These are phyloP conservation scores for Aspergillus pseudoterreus DNA, from an alignment of 2,329 filamentous ascomycete genomes.

Conservation along the genomic window DNA sequence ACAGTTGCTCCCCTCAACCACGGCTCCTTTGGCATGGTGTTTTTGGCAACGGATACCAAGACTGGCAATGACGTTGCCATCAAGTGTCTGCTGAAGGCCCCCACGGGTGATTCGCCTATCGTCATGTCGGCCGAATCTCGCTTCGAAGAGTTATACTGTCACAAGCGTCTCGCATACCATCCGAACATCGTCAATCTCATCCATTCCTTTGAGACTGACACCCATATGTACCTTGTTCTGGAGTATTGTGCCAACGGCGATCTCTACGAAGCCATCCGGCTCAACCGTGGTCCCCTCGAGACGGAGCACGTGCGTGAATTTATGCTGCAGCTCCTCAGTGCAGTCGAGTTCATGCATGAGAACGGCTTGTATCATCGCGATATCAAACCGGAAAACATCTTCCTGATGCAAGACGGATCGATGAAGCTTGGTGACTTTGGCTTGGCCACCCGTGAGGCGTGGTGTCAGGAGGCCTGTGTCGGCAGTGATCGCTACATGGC, in stretches of 20 bases:
- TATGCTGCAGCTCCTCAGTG: slow-evolving; percentile 90
- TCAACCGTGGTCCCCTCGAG: slow-evolving; percentile 80
- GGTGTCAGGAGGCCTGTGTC: slow-evolving; percentile 89
- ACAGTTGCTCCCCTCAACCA: slow-evolving; percentile 94
- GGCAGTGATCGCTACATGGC: slow-evolving; percentile 99
- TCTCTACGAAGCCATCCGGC: slow-evolving; percentile 93
- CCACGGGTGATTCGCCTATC: slow-evolving; percentile 57
- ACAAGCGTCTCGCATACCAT: slow-evolving; percentile 73
- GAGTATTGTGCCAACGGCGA: slow-evolving; percentile 96
- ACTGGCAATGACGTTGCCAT: slow-evolving; percentile 83
- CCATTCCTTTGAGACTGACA: slow-evolving; percentile 84
- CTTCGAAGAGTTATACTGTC: slow-evolving; percentile 60
- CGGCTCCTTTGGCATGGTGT: slow-evolving; percentile 98
- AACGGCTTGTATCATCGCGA: slow-evolving; percentile 94
- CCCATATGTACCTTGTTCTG: slow-evolving; percentile 86
- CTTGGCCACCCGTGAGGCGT: slow-evolving; percentile 80
- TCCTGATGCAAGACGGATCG: slow-evolving; percentile 76
- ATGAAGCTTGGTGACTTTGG: slow-evolving; percentile 99
- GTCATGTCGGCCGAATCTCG: slow-evolving; percentile 74
- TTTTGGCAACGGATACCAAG: slow-evolving; percentile 76
- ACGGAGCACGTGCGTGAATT: slow-evolving; percentile 96
- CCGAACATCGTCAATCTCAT: slow-evolving; percentile 92
- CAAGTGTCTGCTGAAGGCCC: slow-evolving; percentile 89
- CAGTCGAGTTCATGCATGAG: slow-evolving; percentile 83
- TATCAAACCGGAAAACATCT: slow-evolving; percentile 99